A percentile compares a stretch with the other conserved stretches of the same genome.
These are phyloP conservation scores for Pythium sukuiense DNA, from an alignment of 352 stramenopile species.

Conservation along the genomic window DNA sequence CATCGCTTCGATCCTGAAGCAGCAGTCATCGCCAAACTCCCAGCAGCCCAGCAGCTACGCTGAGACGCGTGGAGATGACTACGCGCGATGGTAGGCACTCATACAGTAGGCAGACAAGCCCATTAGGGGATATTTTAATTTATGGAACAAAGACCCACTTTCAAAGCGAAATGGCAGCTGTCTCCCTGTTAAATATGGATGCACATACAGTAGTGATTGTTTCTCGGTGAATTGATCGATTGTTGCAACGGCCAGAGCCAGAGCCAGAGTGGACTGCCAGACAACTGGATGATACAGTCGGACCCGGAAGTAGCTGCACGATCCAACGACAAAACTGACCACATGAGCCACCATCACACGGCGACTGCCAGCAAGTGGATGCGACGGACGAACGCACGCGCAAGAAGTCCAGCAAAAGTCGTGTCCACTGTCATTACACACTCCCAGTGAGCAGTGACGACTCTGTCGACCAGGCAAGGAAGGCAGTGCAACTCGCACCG, in stretches of 20 bases:
- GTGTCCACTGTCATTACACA: slow-evolving; percentile 1
- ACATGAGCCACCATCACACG: slow-evolving; percentile 3
- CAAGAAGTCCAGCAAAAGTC: background rate
- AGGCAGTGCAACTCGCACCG: background rate
- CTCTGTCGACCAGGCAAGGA: background rate
- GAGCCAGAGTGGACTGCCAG: slow-evolving; percentile 14
- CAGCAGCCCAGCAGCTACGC: background rate
- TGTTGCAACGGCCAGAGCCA: background rate
- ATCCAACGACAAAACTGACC: slow-evolving; percentile 18
- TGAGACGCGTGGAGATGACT: slow-evolving; percentile 7
- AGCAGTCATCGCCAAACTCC: background rate
- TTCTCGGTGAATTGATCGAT: background rate
- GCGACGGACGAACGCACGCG: background rate
- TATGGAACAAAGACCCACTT: background rate
- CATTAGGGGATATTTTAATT: slow-evolving; percentile 8
- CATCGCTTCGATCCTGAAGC: slow-evolving; percentile 21
- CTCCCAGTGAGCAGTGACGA: background rate
- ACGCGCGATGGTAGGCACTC: slow-evolving; percentile 3
- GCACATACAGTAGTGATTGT: background rate
- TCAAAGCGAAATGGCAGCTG: background rate
- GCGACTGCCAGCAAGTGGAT: background rate
- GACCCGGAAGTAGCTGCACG: slow-evolving; percentile 17
- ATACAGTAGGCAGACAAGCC: background rate
- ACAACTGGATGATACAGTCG: slow-evolving; percentile 3
- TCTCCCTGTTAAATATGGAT: background rate